Conservation (phyloP, 2,329 filamentous ascomycete species). For the Xylaria multiplex region DNA sequence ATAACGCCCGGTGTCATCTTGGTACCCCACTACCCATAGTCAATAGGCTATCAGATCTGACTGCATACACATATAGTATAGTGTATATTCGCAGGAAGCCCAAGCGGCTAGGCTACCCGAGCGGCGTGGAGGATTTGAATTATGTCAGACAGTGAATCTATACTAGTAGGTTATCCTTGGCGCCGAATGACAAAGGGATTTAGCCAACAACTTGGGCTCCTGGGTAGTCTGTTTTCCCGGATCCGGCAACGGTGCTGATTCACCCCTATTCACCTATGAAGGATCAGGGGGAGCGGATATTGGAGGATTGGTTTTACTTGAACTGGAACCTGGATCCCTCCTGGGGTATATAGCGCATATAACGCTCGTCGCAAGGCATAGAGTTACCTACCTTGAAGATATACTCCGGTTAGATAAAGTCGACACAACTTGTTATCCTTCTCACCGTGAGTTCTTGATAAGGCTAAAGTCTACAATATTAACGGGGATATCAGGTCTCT, state of each 20-base stretch:
- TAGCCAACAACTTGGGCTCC: background rate
- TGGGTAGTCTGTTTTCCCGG: constrained; percentile 3
- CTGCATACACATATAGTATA: constrained; percentile 1
- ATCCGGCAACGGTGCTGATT: constrained; percentile 7
- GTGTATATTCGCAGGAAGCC: background rate
- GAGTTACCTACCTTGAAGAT: background rate
- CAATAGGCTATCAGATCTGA: constrained; percentile 25
- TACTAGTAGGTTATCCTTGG: background rate
- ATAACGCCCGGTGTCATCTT: background rate
- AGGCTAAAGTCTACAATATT: too few species aligned
- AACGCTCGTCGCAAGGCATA: background rate
- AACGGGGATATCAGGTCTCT: background rate
- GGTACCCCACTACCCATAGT: background rate
- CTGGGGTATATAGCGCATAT: background rate
- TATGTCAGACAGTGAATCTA: constrained; percentile 27
- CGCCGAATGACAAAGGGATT: background rate
- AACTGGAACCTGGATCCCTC: background rate
- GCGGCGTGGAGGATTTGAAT: constrained; percentile 12
- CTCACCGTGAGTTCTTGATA: background rate
- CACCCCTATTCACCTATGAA: background rate
- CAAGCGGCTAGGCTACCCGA: background rate
- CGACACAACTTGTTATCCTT: background rate
- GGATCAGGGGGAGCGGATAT: background rate
- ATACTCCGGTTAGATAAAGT: background rate
- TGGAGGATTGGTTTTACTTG: constrained; percentile 7